Conservation (phyloP, 2,329 filamentous ascomycete genomes). For the Furcasterigmium sp. region DNA sequence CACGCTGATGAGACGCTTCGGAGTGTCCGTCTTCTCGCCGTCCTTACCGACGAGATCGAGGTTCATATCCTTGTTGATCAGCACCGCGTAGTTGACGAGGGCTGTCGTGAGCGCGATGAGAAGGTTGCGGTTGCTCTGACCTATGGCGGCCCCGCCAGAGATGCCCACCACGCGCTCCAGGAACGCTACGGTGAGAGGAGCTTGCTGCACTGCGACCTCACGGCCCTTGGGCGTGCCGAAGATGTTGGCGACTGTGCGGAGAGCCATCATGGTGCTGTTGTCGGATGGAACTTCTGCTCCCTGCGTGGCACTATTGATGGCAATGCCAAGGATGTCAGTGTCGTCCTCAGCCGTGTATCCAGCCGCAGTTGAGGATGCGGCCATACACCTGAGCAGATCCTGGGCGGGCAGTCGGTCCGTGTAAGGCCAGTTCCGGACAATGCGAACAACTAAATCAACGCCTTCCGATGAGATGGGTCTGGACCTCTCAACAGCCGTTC, state of each 20-base stretch:
- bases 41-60: conserved; percentile 8
- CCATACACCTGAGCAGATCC: conserved; percentile 81
- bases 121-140: conserved; percentile 67
- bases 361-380: conserved; percentile 63
- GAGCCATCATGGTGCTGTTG: conserved; percentile 84
- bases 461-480: conserved; percentile 44
- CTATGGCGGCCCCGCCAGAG: conserved; percentile 40
- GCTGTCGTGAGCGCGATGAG: conserved; percentile 77
- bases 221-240: conserved; percentile 73
- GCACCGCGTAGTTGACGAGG: conserved; percentile 79
- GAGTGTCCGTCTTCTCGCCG: conserved; percentile 30
- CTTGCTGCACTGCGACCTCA: conserved; percentile 52
- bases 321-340: conserved; percentile 55
- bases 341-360: conserved; percentile 47
- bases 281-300: conserved; percentile 54
- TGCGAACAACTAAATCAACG: conserved; percentile 62
- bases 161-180: conserved; percentile 58
- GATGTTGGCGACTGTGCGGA: conserved; percentile 77
- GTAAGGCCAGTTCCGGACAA: conserved; percentile 75
- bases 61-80: conserved; percentile 41
- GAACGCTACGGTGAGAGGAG: conserved; percentile 54
- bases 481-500: conserved; percentile 56
- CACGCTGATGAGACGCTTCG: conserved; percentile 52
- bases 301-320: conserved; percentile 31
- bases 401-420: conserved; percentile 76